These are phyloP conservation scores for Neonectria magnoliae DNA, from an alignment of 2,329 filamentous ascomycete species.

Conservation along the genomic window DNA sequence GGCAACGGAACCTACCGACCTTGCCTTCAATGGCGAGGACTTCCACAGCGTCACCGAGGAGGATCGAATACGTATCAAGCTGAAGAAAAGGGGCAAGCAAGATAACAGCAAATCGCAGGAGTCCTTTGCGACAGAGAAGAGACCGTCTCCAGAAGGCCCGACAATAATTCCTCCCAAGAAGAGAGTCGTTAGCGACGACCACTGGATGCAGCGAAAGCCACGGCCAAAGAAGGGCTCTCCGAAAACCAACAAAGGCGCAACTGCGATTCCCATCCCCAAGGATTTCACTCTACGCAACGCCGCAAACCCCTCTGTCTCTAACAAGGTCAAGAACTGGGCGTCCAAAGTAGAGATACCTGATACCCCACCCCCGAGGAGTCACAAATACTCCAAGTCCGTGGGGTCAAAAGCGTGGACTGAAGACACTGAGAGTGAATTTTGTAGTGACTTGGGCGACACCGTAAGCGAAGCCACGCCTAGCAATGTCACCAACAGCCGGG, in stretches of 20 bases:
- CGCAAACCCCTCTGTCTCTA: conserved; percentile 64
- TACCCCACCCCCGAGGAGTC: conserved; percentile 49
- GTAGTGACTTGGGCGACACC: conserved; percentile 41
- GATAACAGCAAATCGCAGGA: conserved; percentile 44
- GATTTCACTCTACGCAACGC: conserved; percentile 65
- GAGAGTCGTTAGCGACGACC: conserved; percentile 90
- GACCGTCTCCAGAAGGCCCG: conserved; percentile 31
- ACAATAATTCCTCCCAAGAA: conserved; percentile 78
- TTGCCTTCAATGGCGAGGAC: conserved; percentile 69
- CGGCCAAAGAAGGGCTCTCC: conserved; percentile 56
- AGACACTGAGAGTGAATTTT: conserved; percentile 42
- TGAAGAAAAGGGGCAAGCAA: conserved; percentile 57
- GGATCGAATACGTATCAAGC: conserved; percentile 67
- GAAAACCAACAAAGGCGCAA: conserved; percentile 44
- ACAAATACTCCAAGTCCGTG: conserved; percentile 50
- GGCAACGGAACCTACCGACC: conserved; percentile 68
- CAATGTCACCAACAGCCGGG: conserved; percentile 35
- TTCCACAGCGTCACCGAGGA: conserved; percentile 68
- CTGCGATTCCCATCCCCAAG: conserved; percentile 59
- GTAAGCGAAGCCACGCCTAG: conserved; percentile 45
- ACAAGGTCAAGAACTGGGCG: conserved; percentile 72
- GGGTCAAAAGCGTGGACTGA: conserved; percentile 40
- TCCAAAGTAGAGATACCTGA: conserved; percentile 62
- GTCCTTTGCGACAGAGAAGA: conserved; percentile 36
- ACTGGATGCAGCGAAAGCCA: conserved; percentile 75